Evolutionary conservation across 345 rosid species (phyloP).

Genomic region (Populus davidiana): DNA sequence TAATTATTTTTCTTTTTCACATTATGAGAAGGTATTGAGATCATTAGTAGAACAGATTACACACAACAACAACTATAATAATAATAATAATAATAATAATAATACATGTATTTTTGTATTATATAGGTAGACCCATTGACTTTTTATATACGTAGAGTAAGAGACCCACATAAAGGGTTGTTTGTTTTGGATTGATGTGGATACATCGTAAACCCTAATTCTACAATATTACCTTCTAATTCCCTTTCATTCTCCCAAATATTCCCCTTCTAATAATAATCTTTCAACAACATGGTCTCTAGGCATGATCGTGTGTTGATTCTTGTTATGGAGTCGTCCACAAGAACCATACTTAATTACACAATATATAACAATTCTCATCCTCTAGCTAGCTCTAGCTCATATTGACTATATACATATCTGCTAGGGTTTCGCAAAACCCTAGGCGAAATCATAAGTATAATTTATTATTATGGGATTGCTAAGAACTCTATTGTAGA

Average conservation of each 20-base stretch:
- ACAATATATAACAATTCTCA: neutral
- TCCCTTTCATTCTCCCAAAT: conserved; percentile 65
- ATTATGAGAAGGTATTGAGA: neutral
- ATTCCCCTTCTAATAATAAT: conserved; percentile 42
- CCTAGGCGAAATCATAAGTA: conserved; percentile 39
- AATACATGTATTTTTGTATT: neutral
- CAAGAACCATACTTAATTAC: too few relatives aligned
- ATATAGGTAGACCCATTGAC: conserved; percentile 30
- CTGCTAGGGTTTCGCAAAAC: conserved; percentile 24
- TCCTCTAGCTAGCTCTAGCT: neutral
- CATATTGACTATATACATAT: conserved; percentile 11
- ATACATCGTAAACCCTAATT: conserved; percentile 43
- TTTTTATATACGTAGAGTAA: neutral
- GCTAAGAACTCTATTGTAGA: neutral
- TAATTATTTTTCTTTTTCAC: neutral
- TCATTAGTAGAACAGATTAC: too few relatives aligned
- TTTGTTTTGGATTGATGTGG: conserved; percentile 51
- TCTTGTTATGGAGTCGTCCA: conserved; percentile 32
- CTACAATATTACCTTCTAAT: conserved; percentile 50
- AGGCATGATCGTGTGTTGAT: conserved; percentile 18
- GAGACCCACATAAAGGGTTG: conserved; percentile 37
- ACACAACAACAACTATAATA: too few relatives aligned
- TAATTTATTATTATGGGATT: conserved; percentile 15
- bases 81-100: neutral
- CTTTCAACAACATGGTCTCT: conserved; percentile 29